phyloP scores from a whole-genome alignment of 2,329 filamentous ascomycete genomes.

The Botrytis medusae region DNA sequence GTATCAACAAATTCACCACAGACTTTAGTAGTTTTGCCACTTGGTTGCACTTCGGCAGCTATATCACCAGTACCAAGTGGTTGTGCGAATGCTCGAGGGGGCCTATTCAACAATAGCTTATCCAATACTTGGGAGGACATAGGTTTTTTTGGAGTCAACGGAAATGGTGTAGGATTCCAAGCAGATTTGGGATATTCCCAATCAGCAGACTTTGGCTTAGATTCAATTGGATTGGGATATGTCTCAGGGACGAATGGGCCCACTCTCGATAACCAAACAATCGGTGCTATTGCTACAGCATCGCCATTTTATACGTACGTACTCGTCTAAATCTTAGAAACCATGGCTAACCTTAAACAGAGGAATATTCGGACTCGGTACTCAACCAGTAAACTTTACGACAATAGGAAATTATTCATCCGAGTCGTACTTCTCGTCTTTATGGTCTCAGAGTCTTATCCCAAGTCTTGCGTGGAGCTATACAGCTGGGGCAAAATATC shows the following conservation, averaged over 20 bases:
- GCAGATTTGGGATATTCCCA: constrained; percentile 43
- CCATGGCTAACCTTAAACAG: constrained; percentile 30
- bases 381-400: constrained; percentile 44
- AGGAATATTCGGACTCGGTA: constrained; percentile 44
- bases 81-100: constrained; percentile 53
- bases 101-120: constrained; percentile 52
- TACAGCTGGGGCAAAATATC: constrained; percentile 69
- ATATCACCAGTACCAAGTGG: constrained; percentile 40
- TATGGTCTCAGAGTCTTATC: constrained; percentile 41
- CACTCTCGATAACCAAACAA: constrained; percentile 29
- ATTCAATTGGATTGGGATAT: constrained; percentile 29
- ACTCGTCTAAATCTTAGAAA: neutral
- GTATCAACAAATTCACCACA: constrained; percentile 44
- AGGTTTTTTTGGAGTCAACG: constrained; percentile 42
- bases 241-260: constrained; percentile 29
- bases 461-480: constrained; percentile 51
- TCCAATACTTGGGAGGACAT: constrained; percentile 55
- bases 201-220: constrained; percentile 31
- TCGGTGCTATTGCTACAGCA: constrained; percentile 37
- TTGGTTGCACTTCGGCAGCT: constrained; percentile 39
- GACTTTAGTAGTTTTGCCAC: constrained; percentile 39
- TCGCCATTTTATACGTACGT: constrained; percentile 44
- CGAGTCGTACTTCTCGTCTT: constrained; percentile 41
- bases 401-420: constrained; percentile 42
- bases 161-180: constrained; percentile 43